phyloP scores from a whole-genome alignment of 73 alveolate genomes.

The Paramecium tetraurelia region DNA sequence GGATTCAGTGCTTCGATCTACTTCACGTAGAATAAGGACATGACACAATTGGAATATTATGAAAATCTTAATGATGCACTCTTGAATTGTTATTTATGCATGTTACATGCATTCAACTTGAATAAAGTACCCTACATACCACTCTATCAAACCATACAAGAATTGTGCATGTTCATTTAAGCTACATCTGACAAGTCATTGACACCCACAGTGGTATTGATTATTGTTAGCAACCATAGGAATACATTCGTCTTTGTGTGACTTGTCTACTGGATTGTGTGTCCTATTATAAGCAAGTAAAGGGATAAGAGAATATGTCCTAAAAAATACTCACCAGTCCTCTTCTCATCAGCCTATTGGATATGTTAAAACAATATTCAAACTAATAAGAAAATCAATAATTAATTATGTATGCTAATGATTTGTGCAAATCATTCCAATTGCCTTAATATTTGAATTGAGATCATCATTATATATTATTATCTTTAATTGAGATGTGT shows the following conservation, averaged over 20 bases:
- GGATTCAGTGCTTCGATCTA: background rate
- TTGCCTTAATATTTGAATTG: background rate
- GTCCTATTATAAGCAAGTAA: background rate
- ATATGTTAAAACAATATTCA: background rate
- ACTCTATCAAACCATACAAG: background rate
- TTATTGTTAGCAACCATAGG: background rate
- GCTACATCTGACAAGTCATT: background rate
- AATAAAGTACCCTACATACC: background rate
- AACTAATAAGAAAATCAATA: background rate
- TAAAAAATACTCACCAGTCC: background rate
- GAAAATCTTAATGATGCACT: constrained; percentile 25
- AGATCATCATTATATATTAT: background rate
- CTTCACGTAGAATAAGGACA: background rate
- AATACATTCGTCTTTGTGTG: background rate
- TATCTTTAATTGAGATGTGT: background rate
- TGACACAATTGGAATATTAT: constrained; percentile 12
- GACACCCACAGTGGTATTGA: constrained; percentile 12
- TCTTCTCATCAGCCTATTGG: background rate
- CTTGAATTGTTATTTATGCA: background rate
- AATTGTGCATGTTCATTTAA: background rate
- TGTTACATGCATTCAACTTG: constrained; percentile 11
- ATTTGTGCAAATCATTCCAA: background rate
- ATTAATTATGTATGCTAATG: background rate
- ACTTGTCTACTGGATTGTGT: background rate
- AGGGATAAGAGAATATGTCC: background rate